Conservation (phyloP, 2,329 filamentous ascomycete species). For the Colletotrichum sp. region DNA sequence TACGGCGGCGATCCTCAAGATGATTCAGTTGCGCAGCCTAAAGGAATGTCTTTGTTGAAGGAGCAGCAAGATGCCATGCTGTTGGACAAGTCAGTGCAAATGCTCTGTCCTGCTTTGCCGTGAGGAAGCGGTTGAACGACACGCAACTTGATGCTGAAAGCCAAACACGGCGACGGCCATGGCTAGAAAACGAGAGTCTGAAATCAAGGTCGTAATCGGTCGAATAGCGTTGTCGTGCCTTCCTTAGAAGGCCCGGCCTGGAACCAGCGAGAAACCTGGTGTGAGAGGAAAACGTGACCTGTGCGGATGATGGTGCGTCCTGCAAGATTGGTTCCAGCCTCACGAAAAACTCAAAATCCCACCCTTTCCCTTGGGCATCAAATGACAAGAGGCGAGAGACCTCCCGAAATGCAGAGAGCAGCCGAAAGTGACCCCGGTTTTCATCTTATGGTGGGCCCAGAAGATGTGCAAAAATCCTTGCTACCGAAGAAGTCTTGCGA, state of each 20-base stretch:
- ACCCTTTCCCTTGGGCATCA: constrained; percentile 8
- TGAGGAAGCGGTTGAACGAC: background rate
- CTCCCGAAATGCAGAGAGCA: constrained; percentile 8
- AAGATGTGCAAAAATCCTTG: background rate
- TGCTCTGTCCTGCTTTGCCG: background rate
- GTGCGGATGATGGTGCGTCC: background rate
- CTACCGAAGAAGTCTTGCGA: constrained; percentile 1
- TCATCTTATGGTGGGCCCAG: background rate
- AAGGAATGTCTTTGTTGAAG: constrained; percentile 1
- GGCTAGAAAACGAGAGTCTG: background rate
- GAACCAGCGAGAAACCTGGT: background rate
- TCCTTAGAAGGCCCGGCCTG: background rate
- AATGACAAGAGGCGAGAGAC: constrained; percentile 8
- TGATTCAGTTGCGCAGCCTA: background rate
- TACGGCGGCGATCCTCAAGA: background rate
- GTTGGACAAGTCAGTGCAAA: constrained; percentile 4
- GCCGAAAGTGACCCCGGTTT: constrained; percentile 10
- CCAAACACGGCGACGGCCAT: background rate
- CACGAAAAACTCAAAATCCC: constrained; percentile 20
- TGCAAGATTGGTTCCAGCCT: constrained; percentile 18
- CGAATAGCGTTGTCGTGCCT: background rate
- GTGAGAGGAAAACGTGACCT: background rate
- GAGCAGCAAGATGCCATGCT: background rate
- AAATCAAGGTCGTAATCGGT: constrained; percentile 3
- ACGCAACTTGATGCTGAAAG: background rate